Conservation (phyloP, 2,329 filamentous ascomycete genomes). For the Hawksworthiomyces lignivorus region DNA sequence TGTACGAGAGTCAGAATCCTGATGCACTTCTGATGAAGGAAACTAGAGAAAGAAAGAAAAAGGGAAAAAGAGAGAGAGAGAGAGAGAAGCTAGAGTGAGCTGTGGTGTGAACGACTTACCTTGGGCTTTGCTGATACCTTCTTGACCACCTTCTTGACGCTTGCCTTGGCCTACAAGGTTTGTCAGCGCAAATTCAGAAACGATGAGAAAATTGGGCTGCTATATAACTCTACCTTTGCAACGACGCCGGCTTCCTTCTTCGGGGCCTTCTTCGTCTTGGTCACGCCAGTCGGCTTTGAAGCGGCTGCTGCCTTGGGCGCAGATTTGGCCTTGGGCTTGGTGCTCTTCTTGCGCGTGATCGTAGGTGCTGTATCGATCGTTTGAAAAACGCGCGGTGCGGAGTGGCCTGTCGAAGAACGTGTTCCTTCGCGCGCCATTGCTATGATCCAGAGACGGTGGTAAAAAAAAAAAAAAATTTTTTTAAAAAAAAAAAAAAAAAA, state of each 20-base stretch:
- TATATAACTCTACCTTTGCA: slow-evolving; percentile 21
- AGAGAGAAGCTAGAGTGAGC: too few species aligned
- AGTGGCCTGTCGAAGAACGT: slow-evolving; percentile 44
- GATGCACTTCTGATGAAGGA: too few species aligned
- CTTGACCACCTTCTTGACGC: slow-evolving; percentile 21
- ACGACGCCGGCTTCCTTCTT: slow-evolving; percentile 27
- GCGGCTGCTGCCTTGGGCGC: slow-evolving; percentile 17
- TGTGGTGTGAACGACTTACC: slow-evolving; percentile 9
- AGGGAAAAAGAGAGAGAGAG: too few species aligned
- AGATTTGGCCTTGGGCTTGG: slow-evolving; percentile 22
- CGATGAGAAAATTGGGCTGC: slow-evolving; percentile 2
- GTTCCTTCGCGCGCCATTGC: slow-evolving; percentile 45
- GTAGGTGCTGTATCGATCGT: slow-evolving; percentile 39
- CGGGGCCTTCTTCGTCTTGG: slow-evolving; percentile 29
- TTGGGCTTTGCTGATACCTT: slow-evolving; percentile 20
- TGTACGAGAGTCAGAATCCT: too few species aligned
- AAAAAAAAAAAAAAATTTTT: too few species aligned
- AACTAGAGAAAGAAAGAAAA: too few species aligned
- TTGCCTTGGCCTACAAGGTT: slow-evolving; percentile 17
- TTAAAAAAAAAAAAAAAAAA: too few species aligned
- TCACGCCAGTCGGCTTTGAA: slow-evolving; percentile 25
- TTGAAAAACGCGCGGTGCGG: slow-evolving; percentile 44
- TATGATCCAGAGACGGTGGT: too few species aligned
- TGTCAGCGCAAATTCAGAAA: background rate
- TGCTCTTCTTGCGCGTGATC: slow-evolving; percentile 31